phyloP scores from a whole-genome alignment of 306 rosid species.

The Albizia julibrissin region DNA sequence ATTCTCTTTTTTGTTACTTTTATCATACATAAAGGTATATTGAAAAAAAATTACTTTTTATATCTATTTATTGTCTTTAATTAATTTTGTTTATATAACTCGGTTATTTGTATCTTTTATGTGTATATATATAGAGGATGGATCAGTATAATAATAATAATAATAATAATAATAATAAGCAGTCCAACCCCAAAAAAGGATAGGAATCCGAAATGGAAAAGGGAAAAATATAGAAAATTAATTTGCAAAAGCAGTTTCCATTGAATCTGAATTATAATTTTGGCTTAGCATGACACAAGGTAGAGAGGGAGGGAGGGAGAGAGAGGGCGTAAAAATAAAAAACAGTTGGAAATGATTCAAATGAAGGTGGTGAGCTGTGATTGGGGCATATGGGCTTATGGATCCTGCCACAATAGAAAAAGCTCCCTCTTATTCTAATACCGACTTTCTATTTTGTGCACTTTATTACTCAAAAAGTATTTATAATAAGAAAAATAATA shows the following conservation, averaged over 20 bases:
- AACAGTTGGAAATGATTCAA: slow-evolving; percentile 20
- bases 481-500: background rate
- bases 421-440: slow-evolving; percentile 52
- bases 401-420: slow-evolving; percentile 57
- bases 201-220: slow-evolving; percentile 33
- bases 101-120: too few species aligned
- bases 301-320: background rate
- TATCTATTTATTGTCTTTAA: too few species aligned
- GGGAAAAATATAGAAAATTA: slow-evolving; percentile 18
- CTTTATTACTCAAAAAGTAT: slow-evolving; percentile 2
- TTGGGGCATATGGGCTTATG: slow-evolving; percentile 61
- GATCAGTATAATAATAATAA: too few species aligned
- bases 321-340: background rate
- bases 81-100: too few species aligned
- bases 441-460: slow-evolving; percentile 30
- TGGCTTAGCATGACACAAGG: background rate
- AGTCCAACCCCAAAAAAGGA: slow-evolving; percentile 14
- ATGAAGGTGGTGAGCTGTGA: slow-evolving; percentile 65
- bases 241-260: slow-evolving; percentile 44
- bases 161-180: background rate
- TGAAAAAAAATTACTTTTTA: too few species aligned
- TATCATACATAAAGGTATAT: too few species aligned
- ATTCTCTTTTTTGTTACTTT: too few species aligned
- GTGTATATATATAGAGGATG: too few species aligned
- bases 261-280: slow-evolving; percentile 50